Base-by-base conservation (phyloP, 768 basidiomycete species). In the Lactarius hatsudake region DNA sequence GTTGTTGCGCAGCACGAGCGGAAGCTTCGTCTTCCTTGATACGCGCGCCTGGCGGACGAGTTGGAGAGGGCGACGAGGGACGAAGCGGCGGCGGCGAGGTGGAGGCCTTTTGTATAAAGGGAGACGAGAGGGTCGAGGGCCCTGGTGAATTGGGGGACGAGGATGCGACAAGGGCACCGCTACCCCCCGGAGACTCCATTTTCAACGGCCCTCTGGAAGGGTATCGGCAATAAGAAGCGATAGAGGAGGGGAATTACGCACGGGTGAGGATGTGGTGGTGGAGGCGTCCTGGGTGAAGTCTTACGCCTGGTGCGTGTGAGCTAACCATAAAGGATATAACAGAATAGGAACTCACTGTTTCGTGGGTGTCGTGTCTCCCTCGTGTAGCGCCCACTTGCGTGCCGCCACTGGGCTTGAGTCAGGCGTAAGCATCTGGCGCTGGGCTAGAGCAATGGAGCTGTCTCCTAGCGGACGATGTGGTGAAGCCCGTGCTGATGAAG, bases 11-110 rank as follows among this genome's bases (percentile, higher is more conserved):
- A 15, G 83, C 73, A 63, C 81, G 80, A 45, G 83, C 84, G 69
- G 86, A 82, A 18, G 81, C 75, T 72, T 82, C 78, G 32, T 82
- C 81, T 57, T 82, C 81, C 34, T 84, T 83, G 59, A 90, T 85
- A 45, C 85, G 83, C 61, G 84, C 81, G 74, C 84, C 86, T 0
- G 79, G 72, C 69, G 58, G 48, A 40, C 68, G 68, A 23, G 70
- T 42, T 69, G 71, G 18, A 73, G 76, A 36, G 73, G 62, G n/a
- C 68, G 76, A 48, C 64, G 15, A 77, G 74, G 71, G 63, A 17
- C 48, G 45, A 36, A 36, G 40, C 1, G 71, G 45, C 5, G 71
- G 45, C 18, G 56, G 36, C 23, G 70, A 48, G 45, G 69, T 38
- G 20, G 71, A 45, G 17, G 70, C 53, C 54, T 70, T 72, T 56